These are phyloP conservation scores for Prunus mongolica DNA, from an alignment of 306 rosid species.

Conservation along the genomic window DNA sequence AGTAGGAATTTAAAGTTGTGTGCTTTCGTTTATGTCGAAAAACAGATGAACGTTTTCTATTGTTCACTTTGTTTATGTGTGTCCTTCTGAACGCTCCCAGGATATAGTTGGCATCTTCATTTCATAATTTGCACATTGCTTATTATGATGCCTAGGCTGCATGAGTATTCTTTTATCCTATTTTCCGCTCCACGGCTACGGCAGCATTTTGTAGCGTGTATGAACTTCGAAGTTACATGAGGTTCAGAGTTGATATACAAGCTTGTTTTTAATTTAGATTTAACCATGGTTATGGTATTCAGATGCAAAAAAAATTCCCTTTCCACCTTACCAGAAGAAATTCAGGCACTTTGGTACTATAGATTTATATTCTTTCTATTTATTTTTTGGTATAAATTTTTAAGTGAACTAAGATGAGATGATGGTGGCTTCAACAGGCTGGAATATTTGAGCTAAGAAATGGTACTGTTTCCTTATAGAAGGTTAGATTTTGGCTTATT, in stretches of 20 bases:
- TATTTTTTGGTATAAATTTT: neutral
- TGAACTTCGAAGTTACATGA: neutral
- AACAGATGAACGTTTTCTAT: neutral
- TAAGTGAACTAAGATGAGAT: neutral
- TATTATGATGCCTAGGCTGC: neutral
- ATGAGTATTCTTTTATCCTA: neutral
- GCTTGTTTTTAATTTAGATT: neutral
- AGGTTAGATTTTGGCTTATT: neutral
- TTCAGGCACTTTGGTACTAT: neutral
- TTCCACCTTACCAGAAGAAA: neutral
- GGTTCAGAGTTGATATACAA: constrained; percentile 1
- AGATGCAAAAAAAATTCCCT: neutral
- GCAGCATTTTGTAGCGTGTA: neutral
- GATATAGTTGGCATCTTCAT: neutral
- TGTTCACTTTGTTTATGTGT: neutral
- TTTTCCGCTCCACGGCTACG: neutral
- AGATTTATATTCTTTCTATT: neutral
- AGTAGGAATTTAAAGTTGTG: neutral
- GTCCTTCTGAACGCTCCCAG: neutral
- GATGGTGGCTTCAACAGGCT: neutral
- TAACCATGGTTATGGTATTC: neutral
- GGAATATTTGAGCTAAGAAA: neutral
- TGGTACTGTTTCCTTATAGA: neutral
- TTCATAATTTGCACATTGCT: neutral
- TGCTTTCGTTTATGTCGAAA: neutral